Conservation (phyloP, 768 basidiomycete genomes). For the Tylopilus sp. region DNA sequence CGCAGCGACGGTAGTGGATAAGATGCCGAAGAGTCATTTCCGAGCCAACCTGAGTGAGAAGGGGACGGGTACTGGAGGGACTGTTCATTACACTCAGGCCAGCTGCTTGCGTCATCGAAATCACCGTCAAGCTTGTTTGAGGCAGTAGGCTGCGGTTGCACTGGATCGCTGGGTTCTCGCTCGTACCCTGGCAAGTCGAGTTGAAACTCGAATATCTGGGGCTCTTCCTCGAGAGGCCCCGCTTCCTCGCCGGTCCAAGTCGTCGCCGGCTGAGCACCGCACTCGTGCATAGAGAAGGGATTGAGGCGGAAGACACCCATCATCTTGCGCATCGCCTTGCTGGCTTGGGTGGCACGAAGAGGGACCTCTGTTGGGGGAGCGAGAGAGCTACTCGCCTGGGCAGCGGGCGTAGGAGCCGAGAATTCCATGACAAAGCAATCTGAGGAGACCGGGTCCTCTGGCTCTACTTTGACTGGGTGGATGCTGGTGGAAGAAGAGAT, state of each 20-base stretch:
- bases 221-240: slow-evolving; percentile 57
- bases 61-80: slow-evolving; percentile 17
- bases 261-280: slow-evolving; percentile 38
- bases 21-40: slow-evolving; percentile 26
- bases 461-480: slow-evolving; percentile 31
- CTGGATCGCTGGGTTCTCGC: slow-evolving; percentile 14
- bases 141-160: slow-evolving; percentile 11
- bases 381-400: slow-evolving; percentile 37
- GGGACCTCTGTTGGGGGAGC: slow-evolving; percentile 66
- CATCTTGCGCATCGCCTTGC: slow-evolving; percentile 66
- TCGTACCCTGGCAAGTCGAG: slow-evolving; percentile 37
- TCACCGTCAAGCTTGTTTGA: slow-evolving; percentile 11
- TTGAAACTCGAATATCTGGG: slow-evolving; percentile 66
- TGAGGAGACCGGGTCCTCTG: slow-evolving; percentile 23
- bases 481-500: slow-evolving; percentile 29
- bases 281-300: slow-evolving; percentile 67
- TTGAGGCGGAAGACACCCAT: slow-evolving; percentile 79
- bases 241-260: slow-evolving; percentile 51
- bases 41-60: slow-evolving; percentile 28
- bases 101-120: slow-evolving; percentile 18
- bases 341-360: slow-evolving; percentile 71
- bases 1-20: slow-evolving; percentile 30
- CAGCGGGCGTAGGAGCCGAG: slow-evolving; percentile 25
- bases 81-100: slow-evolving; percentile 24
- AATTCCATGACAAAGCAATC: slow-evolving; percentile 37